These are phyloP conservation scores for Fusarium irregulare DNA, from an alignment of 2,329 filamentous ascomycete genomes.

Conservation along the genomic window DNA sequence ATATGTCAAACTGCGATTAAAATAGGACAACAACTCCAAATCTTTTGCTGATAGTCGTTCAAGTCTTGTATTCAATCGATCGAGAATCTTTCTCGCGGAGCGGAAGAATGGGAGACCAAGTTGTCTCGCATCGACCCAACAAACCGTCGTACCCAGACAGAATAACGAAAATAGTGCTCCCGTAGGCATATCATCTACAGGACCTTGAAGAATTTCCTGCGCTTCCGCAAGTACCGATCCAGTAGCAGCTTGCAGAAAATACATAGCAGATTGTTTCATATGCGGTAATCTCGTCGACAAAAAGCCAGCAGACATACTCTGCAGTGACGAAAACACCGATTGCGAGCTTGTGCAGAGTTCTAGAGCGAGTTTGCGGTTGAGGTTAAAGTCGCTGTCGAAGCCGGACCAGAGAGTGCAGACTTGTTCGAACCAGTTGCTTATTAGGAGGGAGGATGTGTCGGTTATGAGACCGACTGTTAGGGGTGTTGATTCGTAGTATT, in stretches of 20 bases:
- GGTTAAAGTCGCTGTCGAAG: constrained; percentile 54
- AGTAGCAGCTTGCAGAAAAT: constrained; percentile 51
- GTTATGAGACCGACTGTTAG: constrained; percentile 41
- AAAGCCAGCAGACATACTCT: constrained; percentile 57
- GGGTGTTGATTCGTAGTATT: constrained; percentile 28
- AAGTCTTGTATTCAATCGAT: constrained; percentile 42
- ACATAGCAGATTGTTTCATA: constrained; percentile 51
- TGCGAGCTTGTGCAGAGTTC: constrained; percentile 53
- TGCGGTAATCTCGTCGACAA: constrained; percentile 50
- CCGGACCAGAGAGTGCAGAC: constrained; percentile 57
- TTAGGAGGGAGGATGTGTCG: constrained; percentile 50
- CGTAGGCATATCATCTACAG: constrained; percentile 46
- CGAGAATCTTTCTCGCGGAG: constrained; percentile 45
- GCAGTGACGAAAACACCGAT: constrained; percentile 53
- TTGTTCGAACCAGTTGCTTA: constrained; percentile 55
- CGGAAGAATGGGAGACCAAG: constrained; percentile 51
- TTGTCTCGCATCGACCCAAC: constrained; percentile 54
- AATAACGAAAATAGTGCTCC: constrained; percentile 54
- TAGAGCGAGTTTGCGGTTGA: constrained; percentile 54
- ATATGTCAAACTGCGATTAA: constrained; percentile 54
- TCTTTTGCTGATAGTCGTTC: constrained; percentile 34
- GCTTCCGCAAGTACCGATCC: constrained; percentile 52
- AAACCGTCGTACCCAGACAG: constrained; percentile 55
- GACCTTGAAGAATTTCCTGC: constrained; percentile 39
- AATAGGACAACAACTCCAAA: constrained; percentile 50